Evolutionary conservation across 768 basidiomycete genomes (phyloP).

Genomic region (Tulasnella sp.): DNA sequence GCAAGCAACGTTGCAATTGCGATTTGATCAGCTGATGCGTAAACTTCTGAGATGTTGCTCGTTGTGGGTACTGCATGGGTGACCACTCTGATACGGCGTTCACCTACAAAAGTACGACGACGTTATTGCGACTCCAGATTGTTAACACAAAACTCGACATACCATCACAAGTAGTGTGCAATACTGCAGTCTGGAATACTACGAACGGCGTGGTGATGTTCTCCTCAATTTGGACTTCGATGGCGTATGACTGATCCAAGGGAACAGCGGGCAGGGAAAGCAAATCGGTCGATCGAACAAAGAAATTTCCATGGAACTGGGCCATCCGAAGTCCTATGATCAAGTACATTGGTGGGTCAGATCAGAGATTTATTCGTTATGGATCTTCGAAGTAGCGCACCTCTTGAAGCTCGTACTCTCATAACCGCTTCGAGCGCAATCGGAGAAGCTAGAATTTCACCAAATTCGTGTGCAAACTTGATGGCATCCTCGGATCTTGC

Average conservation of each 20-base stretch:
- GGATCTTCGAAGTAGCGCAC: slow-evolving; percentile 28
- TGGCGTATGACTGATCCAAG: slow-evolving; percentile 87
- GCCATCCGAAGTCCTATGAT: slow-evolving; percentile 78
- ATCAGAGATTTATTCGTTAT: neutral
- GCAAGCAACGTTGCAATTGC: slow-evolving; percentile 73
- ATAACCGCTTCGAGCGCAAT: slow-evolving; percentile 96
- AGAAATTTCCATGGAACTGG: slow-evolving; percentile 98
- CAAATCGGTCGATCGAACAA: slow-evolving; percentile 92
- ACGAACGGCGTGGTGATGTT: slow-evolving; percentile 81
- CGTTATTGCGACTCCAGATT: neutral
- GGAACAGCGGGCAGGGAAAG: slow-evolving; percentile 96
- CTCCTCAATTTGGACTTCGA: slow-evolving; percentile 93
- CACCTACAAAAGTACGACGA: slow-evolving; percentile 30
- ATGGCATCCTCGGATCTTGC: slow-evolving; percentile 86
- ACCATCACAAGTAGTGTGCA: slow-evolving; percentile 91
- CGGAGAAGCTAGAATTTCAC: slow-evolving; percentile 80
- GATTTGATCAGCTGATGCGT: slow-evolving; percentile 79
- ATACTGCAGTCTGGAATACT: slow-evolving; percentile 85
- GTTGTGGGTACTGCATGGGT: slow-evolving; percentile 82
- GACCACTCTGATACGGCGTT: slow-evolving; percentile 82
- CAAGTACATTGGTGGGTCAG: neutral
- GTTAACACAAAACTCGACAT: slow-evolving; percentile 16
- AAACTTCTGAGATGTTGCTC: slow-evolving; percentile 74
- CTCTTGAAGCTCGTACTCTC: slow-evolving; percentile 93
- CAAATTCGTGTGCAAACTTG: slow-evolving; percentile 97